Base-by-base conservation (phyloP, 192 early-diverging fungal species). In the Coemansia sp. region DNA sequence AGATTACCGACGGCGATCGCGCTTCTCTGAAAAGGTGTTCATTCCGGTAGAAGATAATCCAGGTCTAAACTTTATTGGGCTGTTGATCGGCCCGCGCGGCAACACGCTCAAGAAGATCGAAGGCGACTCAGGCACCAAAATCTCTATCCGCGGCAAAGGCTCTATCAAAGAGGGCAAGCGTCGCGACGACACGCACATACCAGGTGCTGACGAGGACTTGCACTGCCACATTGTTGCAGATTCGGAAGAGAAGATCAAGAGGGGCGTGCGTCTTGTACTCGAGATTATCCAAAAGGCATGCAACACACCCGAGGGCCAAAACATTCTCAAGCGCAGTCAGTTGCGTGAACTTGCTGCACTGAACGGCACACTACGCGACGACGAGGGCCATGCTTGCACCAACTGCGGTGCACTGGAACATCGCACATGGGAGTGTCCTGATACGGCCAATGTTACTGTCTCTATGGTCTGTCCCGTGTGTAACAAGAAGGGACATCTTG, bases 91-190 rank as follows among this genome's bases (percentile, higher is more conserved):
- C 16, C 97, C 97, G 22, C 94, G 97, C 55, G 97, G 97, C 56
- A 93, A 95, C 54, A 97, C 97, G 6, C 78, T 98, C 30, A 97
- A 97, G 66, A 93, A 94, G 67, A 94, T 98, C 84, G 94, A 97
- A 69, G 65, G 89, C 1, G 94, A 96, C 14, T 93, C 94, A 10
- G 95, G 95, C 0, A 89, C 91, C 41, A 97, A 97, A 68, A 95
- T 98, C 62, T 93, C 91, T 69, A 98, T 98, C 73, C 90, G 97
- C 54, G 97, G 97, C 34, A 85, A 87, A 44, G 97, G 97, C 12
- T 96, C 94, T 8, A 92, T 97, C 55, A 98, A 98, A 78, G 97
- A 98, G 67, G 97, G 97, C 14, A 89, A 90, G 56, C 64, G 82
- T 5, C 78, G 86, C 57, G 76, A 81, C 67, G 94, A 86, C 82